phyloP scores from a whole-genome alignment of 2,329 filamentous ascomycete species.

The Xylaria sp. region DNA sequence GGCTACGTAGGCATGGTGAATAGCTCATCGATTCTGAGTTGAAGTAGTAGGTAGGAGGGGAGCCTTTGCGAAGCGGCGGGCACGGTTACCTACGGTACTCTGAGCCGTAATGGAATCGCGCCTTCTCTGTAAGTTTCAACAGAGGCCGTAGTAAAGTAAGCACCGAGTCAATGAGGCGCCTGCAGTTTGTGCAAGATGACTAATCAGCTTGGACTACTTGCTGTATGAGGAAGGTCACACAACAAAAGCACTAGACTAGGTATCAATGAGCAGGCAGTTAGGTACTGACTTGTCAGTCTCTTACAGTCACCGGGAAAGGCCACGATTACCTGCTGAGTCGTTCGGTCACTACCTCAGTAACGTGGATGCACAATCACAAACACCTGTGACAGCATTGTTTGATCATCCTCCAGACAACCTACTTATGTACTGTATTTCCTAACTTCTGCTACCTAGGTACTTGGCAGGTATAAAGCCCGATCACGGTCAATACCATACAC shows the following conservation, averaged over 20 bases:
- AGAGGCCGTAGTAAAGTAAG: too few species aligned
- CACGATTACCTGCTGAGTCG: neutral
- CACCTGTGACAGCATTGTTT: conserved; percentile 8
- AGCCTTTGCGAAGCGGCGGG: neutral
- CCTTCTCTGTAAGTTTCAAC: too few species aligned
- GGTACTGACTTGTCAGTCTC: too few species aligned
- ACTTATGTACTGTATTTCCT: too few species aligned
- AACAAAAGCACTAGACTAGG: neutral
- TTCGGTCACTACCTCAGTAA: too few species aligned
- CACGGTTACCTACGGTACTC: too few species aligned
- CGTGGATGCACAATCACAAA: neutral
- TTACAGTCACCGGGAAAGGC: neutral
- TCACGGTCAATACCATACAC: too few species aligned
- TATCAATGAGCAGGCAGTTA: too few species aligned
- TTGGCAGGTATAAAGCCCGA: too few species aligned
- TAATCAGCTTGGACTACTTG: neutral
- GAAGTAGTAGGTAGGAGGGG: neutral
- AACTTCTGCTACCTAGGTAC: too few species aligned
- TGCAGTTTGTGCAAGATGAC: neutral
- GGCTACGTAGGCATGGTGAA: neutral
- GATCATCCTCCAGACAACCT: neutral
- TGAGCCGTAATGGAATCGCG: too few species aligned
- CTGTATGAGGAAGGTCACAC: conserved; percentile 37
- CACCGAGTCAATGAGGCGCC: too few species aligned
- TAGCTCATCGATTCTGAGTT: neutral